Base-by-base conservation (phyloP, 345 rosid species). In the Salix brachista region DNA sequence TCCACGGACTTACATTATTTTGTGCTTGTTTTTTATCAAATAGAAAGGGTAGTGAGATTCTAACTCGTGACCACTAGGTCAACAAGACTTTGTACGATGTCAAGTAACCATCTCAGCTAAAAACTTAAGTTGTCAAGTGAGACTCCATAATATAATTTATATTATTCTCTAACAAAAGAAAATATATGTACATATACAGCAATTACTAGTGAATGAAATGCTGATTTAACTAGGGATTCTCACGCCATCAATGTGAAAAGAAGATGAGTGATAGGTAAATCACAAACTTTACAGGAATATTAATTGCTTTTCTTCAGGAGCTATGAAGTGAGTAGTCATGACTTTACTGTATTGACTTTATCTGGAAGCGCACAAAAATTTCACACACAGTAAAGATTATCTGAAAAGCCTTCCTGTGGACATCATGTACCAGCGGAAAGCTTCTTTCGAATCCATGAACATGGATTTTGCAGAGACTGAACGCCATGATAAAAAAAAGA, bases 1-100 rank as follows among this genome's bases (percentile, higher is more conserved):
- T 34, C 0, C 6, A 34, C 6, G 4, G 0, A 30, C 4, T 30
- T 30, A 0, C 0, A 30, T 0, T 30, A 4, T 4, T 5, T 34
- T 34, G 36, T 34, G 6, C 6, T 34, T 34, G 36, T 0, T 34
- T 34, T 34, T 34, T 4, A 34, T 34, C 6, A 34, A 34, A 4
- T 34, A 34, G 1, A 34, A 34, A 0, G 1, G 6, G 4, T 34
- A 34, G 37, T 34, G 6, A 34, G 37, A 5, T 34, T 34, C 1
- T 5, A 34, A 34, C 5, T 34, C 1, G 1, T 34, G 6, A 34
- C 0, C 36, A 34, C 6, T 34, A 0, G 0, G 0, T 34, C 36
- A 34, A 5, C 6, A 34, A 34, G 37, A 1, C 37, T 34, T 1
- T 34, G 7, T 0, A 34, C 6, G 0, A 34, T 34, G 0, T 34